Percentiles rank a stretch among this genome's conserved stretches.
Evolutionary conservation across 768 basidiomycete species (phyloP).

Genomic region (Collybia sp.): DNA sequence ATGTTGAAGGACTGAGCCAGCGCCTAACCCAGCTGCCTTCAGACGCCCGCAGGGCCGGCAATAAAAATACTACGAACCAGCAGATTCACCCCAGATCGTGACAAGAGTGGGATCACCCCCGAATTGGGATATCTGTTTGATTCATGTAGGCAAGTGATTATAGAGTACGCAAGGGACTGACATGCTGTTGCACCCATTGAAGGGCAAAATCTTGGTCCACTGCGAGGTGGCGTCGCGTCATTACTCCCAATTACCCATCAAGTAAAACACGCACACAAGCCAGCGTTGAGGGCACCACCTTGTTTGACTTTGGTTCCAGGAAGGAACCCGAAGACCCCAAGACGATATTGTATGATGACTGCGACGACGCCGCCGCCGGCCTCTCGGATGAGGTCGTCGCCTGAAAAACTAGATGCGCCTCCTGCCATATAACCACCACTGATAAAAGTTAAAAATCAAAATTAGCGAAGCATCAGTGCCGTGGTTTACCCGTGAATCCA

Average conservation of each 20-base stretch:
- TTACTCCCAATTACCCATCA: neutral
- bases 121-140: slow-evolving; percentile 40
- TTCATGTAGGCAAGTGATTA: neutral
- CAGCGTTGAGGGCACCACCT: slow-evolving; percentile 41
- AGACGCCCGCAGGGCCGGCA: neutral
- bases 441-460: slow-evolving; percentile 1
- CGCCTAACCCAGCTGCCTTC: slow-evolving; percentile 21
- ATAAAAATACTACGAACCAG: slow-evolving; percentile 23
- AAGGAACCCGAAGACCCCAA: slow-evolving; percentile 44
- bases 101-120: slow-evolving; percentile 51
- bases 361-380: slow-evolving; percentile 27
- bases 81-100: slow-evolving; percentile 52
- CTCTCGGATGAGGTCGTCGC: slow-evolving; percentile 28
- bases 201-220: slow-evolving; percentile 41
- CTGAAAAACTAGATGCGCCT: slow-evolving; percentile 20
- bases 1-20: slow-evolving; percentile 47
- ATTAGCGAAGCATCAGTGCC: neutral
- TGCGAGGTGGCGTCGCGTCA: slow-evolving; percentile 13
- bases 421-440: slow-evolving; percentile 24
- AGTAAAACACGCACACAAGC: slow-evolving; percentile 30
- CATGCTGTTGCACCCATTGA: slow-evolving; percentile 41
- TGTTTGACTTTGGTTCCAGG: slow-evolving; percentile 36
- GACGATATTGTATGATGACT: slow-evolving; percentile 37
- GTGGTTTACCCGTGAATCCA: slow-evolving; percentile 33
- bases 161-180: slow-evolving; percentile 7